Evolutionary conservation across 2,329 filamentous ascomycete genomes (phyloP).

Genomic region (Microdochium paspali): DNA sequence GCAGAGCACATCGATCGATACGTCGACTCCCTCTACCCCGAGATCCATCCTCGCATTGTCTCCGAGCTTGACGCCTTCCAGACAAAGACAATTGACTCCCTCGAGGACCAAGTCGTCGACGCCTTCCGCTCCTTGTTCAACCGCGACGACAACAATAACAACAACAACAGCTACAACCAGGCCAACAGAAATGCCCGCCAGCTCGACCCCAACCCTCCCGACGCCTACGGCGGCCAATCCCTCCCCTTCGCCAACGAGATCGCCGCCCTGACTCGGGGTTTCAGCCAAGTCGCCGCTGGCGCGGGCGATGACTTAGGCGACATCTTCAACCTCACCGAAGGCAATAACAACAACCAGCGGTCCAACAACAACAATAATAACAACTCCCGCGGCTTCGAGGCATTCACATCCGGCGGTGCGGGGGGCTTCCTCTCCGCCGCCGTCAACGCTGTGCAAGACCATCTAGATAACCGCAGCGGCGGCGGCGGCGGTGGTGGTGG

Average conservation of each 20-base stretch:
- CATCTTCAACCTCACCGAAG: conserved; percentile 32
- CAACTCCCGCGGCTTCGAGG: conserved; percentile 2
- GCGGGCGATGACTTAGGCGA: conserved; percentile 31
- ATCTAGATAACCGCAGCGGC: conserved; percentile 20
- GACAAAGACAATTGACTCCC: conserved; percentile 31
- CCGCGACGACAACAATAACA: conserved; percentile 14
- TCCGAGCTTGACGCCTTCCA: conserved; percentile 33
- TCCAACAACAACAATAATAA: neutral
- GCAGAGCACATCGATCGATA: conserved; percentile 35
- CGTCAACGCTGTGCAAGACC: conserved; percentile 29
- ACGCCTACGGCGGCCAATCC: conserved; percentile 29
- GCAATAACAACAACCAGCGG: conserved; percentile 5
- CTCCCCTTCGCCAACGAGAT: conserved; percentile 37
- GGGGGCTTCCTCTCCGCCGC: conserved; percentile 30
- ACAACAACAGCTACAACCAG: conserved; percentile 4
- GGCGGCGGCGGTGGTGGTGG: conserved; percentile 16
- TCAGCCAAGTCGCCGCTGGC: conserved; percentile 28
- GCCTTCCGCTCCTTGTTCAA: conserved; percentile 34
- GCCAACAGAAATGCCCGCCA: conserved; percentile 9
- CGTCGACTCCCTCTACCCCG: conserved; percentile 34
- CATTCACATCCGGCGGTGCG: conserved; percentile 14
- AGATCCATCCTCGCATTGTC: conserved; percentile 35
- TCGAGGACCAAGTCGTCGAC: conserved; percentile 33
- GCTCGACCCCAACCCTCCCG: conserved; percentile 24
- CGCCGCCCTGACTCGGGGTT: conserved; percentile 27